Base-by-base conservation (phyloP, 2,329 filamentous ascomycete species). In the Xylariales sp. region DNA sequence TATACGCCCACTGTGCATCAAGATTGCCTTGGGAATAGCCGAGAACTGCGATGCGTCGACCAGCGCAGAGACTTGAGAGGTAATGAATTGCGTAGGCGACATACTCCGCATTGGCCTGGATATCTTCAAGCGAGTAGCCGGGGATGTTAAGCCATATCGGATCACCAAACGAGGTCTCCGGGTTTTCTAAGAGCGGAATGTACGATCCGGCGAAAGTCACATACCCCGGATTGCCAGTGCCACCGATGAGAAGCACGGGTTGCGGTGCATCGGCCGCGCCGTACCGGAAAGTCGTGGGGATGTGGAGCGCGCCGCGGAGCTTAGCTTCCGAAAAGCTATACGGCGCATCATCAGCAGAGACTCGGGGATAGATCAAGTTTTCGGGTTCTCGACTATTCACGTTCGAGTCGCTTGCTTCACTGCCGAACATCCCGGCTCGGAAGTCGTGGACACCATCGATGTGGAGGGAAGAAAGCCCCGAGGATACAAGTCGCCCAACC, bases 41-140 rank as follows among this genome's bases (percentile, higher is more conserved):
- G 53, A 32, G 50, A 43, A 32, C 62, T 63, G 63, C 65, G n/a
- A 78, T 55, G 15, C 68, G 62, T 12, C 53, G 47, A 16, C 59
- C 53, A 32, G 50, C 46, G 31, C 60, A 64, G 46, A 71, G 55
- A 20, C 55, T 60, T 19, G 60, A 55, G 44, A 78, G 64, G 57
- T 78, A 80, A 58, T 78, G 73, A 45, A 79, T 71, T 5, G 74
- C 73, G 52, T 80, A 78, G 4, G 73, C 71, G 22, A 76, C 67
- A 48, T 73, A 78, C 53, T 80, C 74, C 4, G 70, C 59, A 46
- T 72, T 78, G 21, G 59, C 46, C 48, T 78, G 74, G 0, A 63
- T 64, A 43, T 80, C 73, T 19, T 49, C 57, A 8, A 76, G 60
- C 24, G 71, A 60, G 27, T 62, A 59, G 2, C 58, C 57, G 0